These are phyloP conservation scores for Didymella arachidicola DNA, from an alignment of 2,329 filamentous ascomycete species.

Conservation along the genomic window DNA sequence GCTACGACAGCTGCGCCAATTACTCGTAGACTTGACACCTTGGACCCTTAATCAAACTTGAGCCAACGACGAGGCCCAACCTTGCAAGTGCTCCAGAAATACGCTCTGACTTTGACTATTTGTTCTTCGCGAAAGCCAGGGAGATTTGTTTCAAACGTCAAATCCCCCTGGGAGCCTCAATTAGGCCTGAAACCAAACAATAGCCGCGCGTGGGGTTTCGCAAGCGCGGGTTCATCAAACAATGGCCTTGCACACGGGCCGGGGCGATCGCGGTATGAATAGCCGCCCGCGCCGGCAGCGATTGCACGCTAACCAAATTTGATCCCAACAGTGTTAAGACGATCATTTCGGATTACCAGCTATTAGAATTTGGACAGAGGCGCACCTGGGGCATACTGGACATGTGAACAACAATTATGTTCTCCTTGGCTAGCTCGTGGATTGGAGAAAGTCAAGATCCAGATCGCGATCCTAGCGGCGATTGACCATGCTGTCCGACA, in stretches of 20 bases:
- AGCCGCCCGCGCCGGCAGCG: constrained; percentile 8
- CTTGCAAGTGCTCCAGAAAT: background rate
- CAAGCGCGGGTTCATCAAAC: constrained; percentile 9
- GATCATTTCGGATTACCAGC: constrained; percentile 5
- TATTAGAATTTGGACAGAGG: constrained; percentile 3
- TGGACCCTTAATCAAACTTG: constrained; percentile 2
- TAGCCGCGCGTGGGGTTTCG: constrained; percentile 11
- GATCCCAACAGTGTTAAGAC: constrained; percentile 5
- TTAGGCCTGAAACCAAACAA: constrained; percentile 25
- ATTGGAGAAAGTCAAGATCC: constrained; percentile 5
- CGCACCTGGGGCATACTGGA: background rate
- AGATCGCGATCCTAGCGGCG: constrained; percentile 12
- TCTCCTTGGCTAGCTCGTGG: background rate
- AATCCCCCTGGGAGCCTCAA: constrained; percentile 1
- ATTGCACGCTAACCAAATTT: constrained; percentile 11
- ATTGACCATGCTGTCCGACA: constrained; percentile 1
- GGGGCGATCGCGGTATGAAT: constrained; percentile 21
- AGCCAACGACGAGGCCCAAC: background rate
- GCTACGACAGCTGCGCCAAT: constrained; percentile 8
- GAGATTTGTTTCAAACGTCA: constrained; percentile 5
- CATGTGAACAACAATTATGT: background rate
- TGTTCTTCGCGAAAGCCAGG: constrained; percentile 9
- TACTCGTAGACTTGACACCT: constrained; percentile 7
- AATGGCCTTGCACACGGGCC: constrained; percentile 17
- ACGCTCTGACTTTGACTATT: constrained; percentile 1